These are phyloP conservation scores for Ustilago loliicola DNA, from an alignment of 1,284 basidiomycete genomes.

Conservation along the genomic window DNA sequence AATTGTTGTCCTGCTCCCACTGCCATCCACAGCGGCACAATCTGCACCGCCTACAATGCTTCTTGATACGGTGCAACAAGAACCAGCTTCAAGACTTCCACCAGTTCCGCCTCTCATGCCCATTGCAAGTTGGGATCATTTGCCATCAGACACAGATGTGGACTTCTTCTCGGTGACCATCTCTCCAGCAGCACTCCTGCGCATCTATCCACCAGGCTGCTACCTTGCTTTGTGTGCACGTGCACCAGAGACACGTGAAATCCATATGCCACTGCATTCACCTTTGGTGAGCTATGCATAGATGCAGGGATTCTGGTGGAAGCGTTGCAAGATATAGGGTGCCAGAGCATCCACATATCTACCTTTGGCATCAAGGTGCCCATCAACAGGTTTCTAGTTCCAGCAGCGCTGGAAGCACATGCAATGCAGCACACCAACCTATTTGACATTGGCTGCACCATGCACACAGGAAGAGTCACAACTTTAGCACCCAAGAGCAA, in stretches of 20 bases:
- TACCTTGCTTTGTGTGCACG: neutral
- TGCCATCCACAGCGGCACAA: neutral
- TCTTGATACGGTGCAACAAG: neutral
- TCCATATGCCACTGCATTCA: neutral
- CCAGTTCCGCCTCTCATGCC: neutral
- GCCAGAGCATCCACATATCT: neutral
- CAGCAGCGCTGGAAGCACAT: conserved; percentile 11
- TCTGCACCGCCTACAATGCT: neutral
- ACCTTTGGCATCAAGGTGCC: conserved; percentile 16
- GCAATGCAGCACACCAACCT: conserved; percentile 2
- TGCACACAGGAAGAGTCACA: conserved; percentile 7
- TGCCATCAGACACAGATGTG: conserved; percentile 16
- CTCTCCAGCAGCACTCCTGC: neutral
- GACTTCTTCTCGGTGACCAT: conserved; percentile 11
- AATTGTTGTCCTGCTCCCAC: neutral
- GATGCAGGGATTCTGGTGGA: neutral
- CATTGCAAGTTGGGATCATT: neutral
- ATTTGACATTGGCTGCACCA: conserved; percentile 14
- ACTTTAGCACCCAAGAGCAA: conserved; percentile 7
- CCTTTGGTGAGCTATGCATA: neutral
- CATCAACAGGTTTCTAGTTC: conserved; percentile 1
- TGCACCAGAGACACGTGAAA: conserved; percentile 4
- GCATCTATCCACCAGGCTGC: conserved; percentile 4
- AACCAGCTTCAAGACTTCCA: neutral
- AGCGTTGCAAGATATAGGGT: conserved; percentile 13